Conservation (phyloP, 2,329 filamentous ascomycete species). For the Massarina eburnea region DNA sequence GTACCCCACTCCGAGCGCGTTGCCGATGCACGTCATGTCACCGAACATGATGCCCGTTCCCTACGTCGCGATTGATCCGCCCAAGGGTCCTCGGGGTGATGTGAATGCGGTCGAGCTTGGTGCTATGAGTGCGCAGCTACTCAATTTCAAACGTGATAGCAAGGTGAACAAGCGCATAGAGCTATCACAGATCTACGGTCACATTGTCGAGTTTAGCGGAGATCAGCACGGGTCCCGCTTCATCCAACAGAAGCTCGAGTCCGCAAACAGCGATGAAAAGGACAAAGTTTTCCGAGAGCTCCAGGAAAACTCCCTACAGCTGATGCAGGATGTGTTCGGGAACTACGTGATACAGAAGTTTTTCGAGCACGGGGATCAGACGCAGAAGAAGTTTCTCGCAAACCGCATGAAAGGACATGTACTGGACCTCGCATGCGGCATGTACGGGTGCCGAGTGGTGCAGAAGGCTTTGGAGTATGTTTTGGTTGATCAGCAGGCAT, state of each 20-base stretch:
- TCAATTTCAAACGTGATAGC: conserved; percentile 75
- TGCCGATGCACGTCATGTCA: conserved; percentile 38
- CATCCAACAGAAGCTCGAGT: conserved; percentile 89
- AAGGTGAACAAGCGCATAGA: conserved; percentile 78
- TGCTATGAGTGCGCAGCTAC: conserved; percentile 70
- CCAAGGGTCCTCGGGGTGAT: conserved; percentile 51
- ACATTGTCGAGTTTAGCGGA: conserved; percentile 92
- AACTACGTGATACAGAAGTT: conserved; percentile 99
- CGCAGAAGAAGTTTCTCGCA: conserved; percentile 85
- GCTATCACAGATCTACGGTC: conserved; percentile 82
- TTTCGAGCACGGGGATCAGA: conserved; percentile 92
- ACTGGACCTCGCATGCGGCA: conserved; percentile 75
- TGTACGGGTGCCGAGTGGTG: conserved; percentile 93
- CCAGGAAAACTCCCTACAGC: conserved; percentile 75
- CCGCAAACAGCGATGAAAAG: conserved; percentile 94
- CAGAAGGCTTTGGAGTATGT: conserved; percentile 94
- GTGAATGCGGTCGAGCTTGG: conserved; percentile 58
- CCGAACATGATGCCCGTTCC: conserved; percentile 40
- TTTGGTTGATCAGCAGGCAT: conserved; percentile 85
- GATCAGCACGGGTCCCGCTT: conserved; percentile 96
- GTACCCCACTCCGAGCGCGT: conserved; percentile 39
- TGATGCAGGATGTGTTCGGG: conserved; percentile 96
- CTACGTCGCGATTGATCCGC: conserved; percentile 44
- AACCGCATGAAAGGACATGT: conserved; percentile 87
- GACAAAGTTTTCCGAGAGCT: conserved; percentile 88